Conservation (phyloP, 768 basidiomycete species). For the Serendipita indica region DNA sequence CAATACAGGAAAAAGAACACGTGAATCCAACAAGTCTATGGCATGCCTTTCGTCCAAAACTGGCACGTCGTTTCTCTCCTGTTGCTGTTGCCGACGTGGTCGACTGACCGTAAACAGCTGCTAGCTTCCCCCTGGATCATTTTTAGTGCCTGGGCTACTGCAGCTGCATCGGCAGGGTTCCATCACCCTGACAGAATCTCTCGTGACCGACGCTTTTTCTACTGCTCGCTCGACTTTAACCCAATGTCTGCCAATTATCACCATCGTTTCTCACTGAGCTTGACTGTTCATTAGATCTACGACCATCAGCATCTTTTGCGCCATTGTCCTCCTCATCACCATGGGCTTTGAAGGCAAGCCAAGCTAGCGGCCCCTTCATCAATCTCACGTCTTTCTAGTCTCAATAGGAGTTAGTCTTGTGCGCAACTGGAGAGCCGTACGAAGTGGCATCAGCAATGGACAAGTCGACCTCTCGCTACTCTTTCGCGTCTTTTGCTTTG, state of each 20-base stretch:
- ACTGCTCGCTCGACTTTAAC: conserved; percentile 19
- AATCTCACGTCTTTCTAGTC: conserved; percentile 10
- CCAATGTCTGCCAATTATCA: conserved; percentile 17
- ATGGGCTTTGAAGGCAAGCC: conserved; percentile 17
- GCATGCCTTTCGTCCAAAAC: not conserved
- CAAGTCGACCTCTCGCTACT: conserved; percentile 15
- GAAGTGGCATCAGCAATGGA: conserved; percentile 11
- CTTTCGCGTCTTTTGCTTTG: conserved; percentile 18
- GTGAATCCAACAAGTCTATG: not conserved
- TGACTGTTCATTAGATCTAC: conserved; percentile 13
- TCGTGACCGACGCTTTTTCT: conserved; percentile 19
- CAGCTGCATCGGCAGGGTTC: conserved; percentile 13
- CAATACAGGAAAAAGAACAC: not conserved
- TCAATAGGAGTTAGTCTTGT: conserved; percentile 14
- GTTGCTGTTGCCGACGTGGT: not conserved
- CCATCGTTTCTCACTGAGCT: not conserved
- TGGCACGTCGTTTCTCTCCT: not conserved
- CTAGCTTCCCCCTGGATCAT: not conserved
- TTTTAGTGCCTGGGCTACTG: not conserved
- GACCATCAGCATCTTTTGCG: conserved; percentile 16
- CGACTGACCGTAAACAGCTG: not conserved
- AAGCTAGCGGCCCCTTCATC: not conserved
- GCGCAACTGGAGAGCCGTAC: conserved; percentile 16
- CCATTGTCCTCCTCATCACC: conserved; percentile 17
- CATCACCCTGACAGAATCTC: conserved; percentile 17